phyloP scores from a whole-genome alignment of 2,329 filamentous ascomycete genomes.

The Pseudocercospora eumusae region DNA sequence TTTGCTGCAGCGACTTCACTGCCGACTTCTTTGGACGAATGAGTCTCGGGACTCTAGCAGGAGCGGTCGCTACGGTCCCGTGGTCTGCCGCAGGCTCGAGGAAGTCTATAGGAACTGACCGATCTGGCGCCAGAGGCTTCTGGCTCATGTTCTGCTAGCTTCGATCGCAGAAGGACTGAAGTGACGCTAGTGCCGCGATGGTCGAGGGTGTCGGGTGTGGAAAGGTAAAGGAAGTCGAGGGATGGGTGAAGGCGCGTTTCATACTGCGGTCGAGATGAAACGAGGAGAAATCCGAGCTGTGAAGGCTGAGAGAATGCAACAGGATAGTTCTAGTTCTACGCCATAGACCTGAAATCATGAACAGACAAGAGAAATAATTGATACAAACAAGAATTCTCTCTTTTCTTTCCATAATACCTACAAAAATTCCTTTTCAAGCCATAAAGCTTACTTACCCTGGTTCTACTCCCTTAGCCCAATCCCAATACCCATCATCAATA shows the following conservation, averaged over 20 bases:
- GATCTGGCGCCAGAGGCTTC: background rate
- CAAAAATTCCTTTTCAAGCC: too few relatives aligned
- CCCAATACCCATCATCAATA: constrained; percentile 3
- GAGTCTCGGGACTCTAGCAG: background rate
- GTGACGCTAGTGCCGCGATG: background rate
- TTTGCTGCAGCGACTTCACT: background rate
- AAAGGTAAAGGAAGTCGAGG: background rate
- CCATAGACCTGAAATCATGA: too few relatives aligned
- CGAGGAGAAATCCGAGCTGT: too few relatives aligned
- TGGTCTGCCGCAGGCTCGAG: background rate
- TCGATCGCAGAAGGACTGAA: background rate
- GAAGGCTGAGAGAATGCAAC: too few relatives aligned
- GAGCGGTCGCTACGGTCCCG: background rate
- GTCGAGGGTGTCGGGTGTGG: background rate
- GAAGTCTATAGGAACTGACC: background rate
- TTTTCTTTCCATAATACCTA: too few relatives aligned
- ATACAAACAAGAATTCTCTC: too few relatives aligned
- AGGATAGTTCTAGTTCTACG: too few relatives aligned
- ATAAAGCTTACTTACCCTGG: too few relatives aligned
- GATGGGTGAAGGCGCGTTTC: background rate
- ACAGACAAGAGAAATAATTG: too few relatives aligned
- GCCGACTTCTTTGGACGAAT: background rate
- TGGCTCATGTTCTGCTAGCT: background rate
- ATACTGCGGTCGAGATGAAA: background rate
- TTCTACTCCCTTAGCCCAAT: background rate